These are phyloP conservation scores for Porcisia hertigi DNA, from an alignment of 208 protist species.

Conservation along the genomic window DNA sequence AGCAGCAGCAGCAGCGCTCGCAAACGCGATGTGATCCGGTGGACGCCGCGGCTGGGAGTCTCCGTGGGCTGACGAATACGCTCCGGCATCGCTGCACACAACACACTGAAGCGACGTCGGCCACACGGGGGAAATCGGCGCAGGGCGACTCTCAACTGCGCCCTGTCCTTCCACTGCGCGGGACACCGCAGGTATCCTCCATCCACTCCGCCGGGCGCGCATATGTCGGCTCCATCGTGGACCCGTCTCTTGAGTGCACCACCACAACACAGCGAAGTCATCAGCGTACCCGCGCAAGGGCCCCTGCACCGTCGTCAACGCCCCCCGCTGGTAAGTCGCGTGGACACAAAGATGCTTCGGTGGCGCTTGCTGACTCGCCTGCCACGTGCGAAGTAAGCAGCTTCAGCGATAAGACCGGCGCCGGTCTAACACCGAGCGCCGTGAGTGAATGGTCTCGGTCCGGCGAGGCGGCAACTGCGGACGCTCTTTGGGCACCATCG, in stretches of 20 bases:
- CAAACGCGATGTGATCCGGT: background rate
- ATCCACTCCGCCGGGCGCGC: background rate
- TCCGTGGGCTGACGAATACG: background rate
- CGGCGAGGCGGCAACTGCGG: background rate
- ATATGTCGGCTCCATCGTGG: background rate
- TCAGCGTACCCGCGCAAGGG: background rate
- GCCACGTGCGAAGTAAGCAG: background rate
- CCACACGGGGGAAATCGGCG: background rate
- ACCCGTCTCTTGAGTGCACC: background rate
- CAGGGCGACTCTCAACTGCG: background rate
- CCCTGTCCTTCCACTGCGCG: background rate
- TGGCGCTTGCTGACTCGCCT: background rate
- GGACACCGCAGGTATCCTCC: constrained; percentile 16
- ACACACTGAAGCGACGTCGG: background rate
- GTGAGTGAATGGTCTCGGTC: background rate
- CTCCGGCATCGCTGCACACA: background rate
- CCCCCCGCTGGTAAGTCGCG: background rate
- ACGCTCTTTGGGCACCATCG: background rate
- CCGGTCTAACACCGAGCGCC: constrained; percentile 1
- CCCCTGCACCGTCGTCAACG: background rate
- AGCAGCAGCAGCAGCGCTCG: background rate
- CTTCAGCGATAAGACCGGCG: background rate
- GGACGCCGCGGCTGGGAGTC: background rate
- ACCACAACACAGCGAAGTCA: background rate
- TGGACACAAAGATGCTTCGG: background rate